Base-by-base conservation (phyloP, 345 rosid species). In the Citrus unshiu region DNA sequence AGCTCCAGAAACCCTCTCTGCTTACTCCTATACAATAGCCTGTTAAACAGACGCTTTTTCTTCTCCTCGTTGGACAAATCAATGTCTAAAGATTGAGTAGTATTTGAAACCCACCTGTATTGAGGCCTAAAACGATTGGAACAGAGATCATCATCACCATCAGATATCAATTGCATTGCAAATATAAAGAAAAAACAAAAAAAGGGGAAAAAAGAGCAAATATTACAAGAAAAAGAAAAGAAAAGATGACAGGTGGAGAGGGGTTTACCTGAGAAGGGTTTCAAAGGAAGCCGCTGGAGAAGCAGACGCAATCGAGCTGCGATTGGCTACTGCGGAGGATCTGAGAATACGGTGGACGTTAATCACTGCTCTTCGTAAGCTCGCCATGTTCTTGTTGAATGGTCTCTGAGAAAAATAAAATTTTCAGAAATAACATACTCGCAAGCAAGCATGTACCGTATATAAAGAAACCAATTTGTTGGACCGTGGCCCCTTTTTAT, bases 1-100 rank as follows among this genome's bases (percentile, higher is more conserved):
- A 94, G 88, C 79, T 96, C 99, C 80, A 96, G 79, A 84, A 90
- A 90, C 34, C 99, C 99, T 87, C 99, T 84, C 80, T 96, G 99
- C 74, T 82, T 96, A 87, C 99, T 96, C 89, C 98, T 89, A 84
- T 96, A 94, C 85, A 96, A 80, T 84, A 96, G 75, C 76, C 98
- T 95, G 86, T 95, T 95, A 85, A 78, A 83, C 57, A 93, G 73
- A 64, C 89, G 93, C 79, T 97, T 82, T 82, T 85, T 93, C 85
- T 83, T 91, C 84, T 93, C 97, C 70, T 91, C 92, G 39, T 49
- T 85, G 72, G 97, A 91, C 79, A 93, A 89, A 80, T 91, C 92
- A 21, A 91, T 81, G 68, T 85, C 87, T 6, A 78, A 74, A 51
- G 85, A 84, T 73, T 83, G 87, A 51, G 81, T 2, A 60, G 51